These are phyloP conservation scores for Trichodelitschia bisporula DNA, from an alignment of 495 filamentous ascomycete genomes.

Conservation along the genomic window DNA sequence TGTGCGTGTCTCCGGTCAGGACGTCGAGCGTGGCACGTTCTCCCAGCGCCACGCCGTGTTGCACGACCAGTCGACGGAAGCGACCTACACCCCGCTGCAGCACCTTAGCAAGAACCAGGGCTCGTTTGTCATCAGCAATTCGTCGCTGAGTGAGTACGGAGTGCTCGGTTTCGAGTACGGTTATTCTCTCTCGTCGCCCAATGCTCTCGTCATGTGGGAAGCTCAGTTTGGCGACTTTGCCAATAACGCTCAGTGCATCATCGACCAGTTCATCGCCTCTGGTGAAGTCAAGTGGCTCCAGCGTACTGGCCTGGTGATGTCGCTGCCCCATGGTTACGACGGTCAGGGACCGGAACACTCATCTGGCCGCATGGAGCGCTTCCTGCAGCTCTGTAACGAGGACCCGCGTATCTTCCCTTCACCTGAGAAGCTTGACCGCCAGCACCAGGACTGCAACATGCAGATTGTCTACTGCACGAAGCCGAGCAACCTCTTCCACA, in stretches of 20 bases:
- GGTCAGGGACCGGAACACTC: conserved; percentile 97
- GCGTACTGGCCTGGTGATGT: conserved; percentile 82
- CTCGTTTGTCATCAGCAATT: conserved; percentile 91
- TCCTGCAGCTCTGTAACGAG: conserved; percentile 93
- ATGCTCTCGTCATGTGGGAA: conserved; percentile 96
- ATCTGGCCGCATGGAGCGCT: conserved; percentile 90
- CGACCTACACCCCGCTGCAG: conserved; percentile 79
- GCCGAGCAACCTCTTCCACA: conserved; percentile 87
- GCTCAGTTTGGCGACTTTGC: conserved; percentile 98
- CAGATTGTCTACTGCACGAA: conserved; percentile 88
- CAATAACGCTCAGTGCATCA: conserved; percentile 97
- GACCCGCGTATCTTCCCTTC: conserved; percentile 81
- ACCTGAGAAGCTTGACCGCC: conserved; percentile 70
- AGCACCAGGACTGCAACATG: conserved; percentile 99
- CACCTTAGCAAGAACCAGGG: conserved; percentile 72
- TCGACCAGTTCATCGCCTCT: conserved; percentile 95
- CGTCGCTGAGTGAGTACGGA: conserved; percentile 86
- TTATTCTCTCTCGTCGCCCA: conserved; percentile 88
- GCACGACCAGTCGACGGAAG: conserved; percentile 86
- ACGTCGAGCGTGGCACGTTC: conserved; percentile 98
- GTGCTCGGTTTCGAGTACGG: conserved; percentile 95
- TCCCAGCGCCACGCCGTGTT: conserved; percentile 93
- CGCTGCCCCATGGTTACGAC: conserved; percentile 90
- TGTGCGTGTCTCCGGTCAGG: conserved; percentile 90
- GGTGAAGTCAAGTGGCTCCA: conserved; percentile 98